phyloP scores from a whole-genome alignment of 2,329 filamentous ascomycete species.

The Verticillium isaacii region DNA sequence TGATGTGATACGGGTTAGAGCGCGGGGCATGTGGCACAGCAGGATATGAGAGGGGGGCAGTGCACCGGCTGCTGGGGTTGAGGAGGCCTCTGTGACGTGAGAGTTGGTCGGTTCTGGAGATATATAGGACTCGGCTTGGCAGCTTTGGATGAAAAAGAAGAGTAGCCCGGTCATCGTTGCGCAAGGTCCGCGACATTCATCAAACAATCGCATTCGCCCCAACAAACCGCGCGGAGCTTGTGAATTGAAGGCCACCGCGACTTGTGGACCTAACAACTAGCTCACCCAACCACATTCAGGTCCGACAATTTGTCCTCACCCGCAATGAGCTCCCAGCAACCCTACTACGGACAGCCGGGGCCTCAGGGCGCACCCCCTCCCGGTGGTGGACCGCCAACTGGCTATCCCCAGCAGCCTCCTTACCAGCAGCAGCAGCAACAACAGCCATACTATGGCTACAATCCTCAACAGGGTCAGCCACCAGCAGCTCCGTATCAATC shows the following conservation, averaged over 20 bases:
- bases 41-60: not conserved
- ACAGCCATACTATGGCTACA: not conserved
- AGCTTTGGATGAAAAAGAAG: not conserved
- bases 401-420: not conserved
- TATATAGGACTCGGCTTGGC: not conserved
- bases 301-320: not conserved
- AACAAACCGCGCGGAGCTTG: not conserved
- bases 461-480: not conserved
- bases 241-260: not conserved
- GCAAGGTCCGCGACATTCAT: not conserved
- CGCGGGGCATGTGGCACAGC: not conserved
- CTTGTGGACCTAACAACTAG: not conserved
- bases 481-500: not conserved
- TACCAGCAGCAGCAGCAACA: not conserved
- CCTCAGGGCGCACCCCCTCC: not conserved
- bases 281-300: not conserved
- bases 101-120: not conserved
- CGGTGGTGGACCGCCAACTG: not conserved
- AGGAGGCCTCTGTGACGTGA: not conserved
- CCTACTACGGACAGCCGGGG: not conserved
- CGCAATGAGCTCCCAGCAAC: not conserved
- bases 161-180: not conserved
- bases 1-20: not conserved
- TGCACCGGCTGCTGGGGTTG: not conserved
- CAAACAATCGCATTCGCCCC: not conserved